phyloP scores from a whole-genome alignment of 768 basidiomycete species.

The Hortiboletus flavorubellus region DNA sequence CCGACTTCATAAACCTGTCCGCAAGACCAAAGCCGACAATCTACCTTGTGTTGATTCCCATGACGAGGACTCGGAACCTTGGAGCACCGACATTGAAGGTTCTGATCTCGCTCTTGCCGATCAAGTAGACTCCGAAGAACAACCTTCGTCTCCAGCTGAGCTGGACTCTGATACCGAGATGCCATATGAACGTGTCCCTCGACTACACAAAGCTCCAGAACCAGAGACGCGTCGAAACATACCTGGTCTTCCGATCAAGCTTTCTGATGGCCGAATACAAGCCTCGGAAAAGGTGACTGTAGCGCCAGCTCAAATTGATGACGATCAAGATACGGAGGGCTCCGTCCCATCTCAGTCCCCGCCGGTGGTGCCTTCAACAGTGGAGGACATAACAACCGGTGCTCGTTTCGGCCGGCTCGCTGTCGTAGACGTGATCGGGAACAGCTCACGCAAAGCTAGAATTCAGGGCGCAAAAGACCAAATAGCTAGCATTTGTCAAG shows the following conservation, averaged over 20 bases:
- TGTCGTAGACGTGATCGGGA: constrained; percentile 66
- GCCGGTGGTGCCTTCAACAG: constrained; percentile 26
- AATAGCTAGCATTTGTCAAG: constrained; percentile 90
- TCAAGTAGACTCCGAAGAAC: constrained; percentile 11
- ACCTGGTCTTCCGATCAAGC: constrained; percentile 79
- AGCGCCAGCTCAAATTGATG: constrained; percentile 20
- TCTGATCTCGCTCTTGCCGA: constrained; percentile 20
- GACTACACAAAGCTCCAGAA: constrained; percentile 47
- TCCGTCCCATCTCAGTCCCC: constrained; percentile 31
- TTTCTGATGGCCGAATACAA: constrained; percentile 75
- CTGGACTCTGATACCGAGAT: constrained; percentile 62
- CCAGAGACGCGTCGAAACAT: constrained; percentile 48
- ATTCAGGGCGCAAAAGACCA: constrained; percentile 88
- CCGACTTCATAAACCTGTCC: constrained; percentile 57
- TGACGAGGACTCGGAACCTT: constrained; percentile 53
- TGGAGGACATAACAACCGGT: constrained; percentile 78
- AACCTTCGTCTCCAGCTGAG: neutral
- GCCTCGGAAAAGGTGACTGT: constrained; percentile 41
- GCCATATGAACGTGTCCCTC: constrained; percentile 65
- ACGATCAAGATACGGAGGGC: constrained; percentile 35
- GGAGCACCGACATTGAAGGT: constrained; percentile 44
- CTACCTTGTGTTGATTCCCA: constrained; percentile 69
- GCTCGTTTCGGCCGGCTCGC: constrained; percentile 86
- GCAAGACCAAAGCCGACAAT: constrained; percentile 46
- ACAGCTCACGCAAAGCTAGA: constrained; percentile 59